Evolutionary conservation across 2,329 filamentous ascomycete species (phyloP), one percentile per base, ranked within the genome.

Genomic region (Botrytis squamosa): DNA sequence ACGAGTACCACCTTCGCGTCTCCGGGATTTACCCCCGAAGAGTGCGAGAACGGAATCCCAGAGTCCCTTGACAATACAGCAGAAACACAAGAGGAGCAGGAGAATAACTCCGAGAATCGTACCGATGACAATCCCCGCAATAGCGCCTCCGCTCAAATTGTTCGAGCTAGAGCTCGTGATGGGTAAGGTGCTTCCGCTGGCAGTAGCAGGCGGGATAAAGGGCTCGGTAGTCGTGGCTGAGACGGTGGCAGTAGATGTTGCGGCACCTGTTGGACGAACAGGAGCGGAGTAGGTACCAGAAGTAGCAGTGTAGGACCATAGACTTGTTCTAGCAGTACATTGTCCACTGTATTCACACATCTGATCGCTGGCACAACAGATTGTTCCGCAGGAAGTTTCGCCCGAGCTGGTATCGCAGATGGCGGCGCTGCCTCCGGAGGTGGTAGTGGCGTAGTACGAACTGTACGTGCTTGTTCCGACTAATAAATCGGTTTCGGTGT

Each of bases 51-150:
- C 78, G 46, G 85, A 86, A 76, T 88, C 85, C 86, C 89, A 92
- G 62, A 91, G 83, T 22, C 88, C 88, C 76, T 87, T 86, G 74
- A 87, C 86, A 74, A 91, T 90, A 84, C 91, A 93, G 86, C 90
- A 94, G 84, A 93, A 90, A 85, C 91, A 94, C 79, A 94, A 83
- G 12, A 93, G 86, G 7, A 91, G 84, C 36, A 95, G 87, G 3
- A 95, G 84, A 59, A 87, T 82, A 52, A 94, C 85, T 75, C 91
- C 92, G 22, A 87, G 87, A 67, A 95, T 85, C 18, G 89, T 88
- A 75, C 92, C 92, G 73, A 95, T 90, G 77, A 95, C 92, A 79
- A 95, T 95, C 75, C 92, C 92, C 25, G 93, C 92, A 78, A 95
- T 95, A 74, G 91, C 92, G 70, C 92, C 92, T 62, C 86, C 88